Evolutionary conservation across 768 basidiomycete genomes (phyloP), one percentile per base, ranked within the genome.

Genomic region (Serendipita sp.): DNA sequence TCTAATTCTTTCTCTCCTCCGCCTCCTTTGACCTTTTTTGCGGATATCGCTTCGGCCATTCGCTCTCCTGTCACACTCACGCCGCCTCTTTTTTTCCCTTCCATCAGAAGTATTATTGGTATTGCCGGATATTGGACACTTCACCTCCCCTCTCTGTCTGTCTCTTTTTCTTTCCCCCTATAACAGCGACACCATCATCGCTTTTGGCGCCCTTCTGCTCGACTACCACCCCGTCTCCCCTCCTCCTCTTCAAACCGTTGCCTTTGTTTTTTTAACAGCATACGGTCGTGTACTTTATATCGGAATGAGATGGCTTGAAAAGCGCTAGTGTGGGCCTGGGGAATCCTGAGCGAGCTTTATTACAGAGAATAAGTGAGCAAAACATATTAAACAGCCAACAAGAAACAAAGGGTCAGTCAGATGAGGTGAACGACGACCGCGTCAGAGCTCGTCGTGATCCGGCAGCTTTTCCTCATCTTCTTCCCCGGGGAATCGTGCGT

Each of bases 401-500:
- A n/a, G n/a, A 64, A 37, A 63, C 65, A 23, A 63, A 66, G 4
- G 66, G 66, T 11, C 64, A 64, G 65, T 23, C 64, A 5, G 67
- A 66, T 3, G n/a, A n/a, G n/a, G n/a, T n/a, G n/a, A n/a, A n/a
- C n/a, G n/a, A n/a, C n/a, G 18, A 34, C 18, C 3, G 16, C 8
- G 27, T 60, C 34, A 60, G 16, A 60, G 27, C 13, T 65, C 29
- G 23, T 67, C 64, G 13, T 50, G 46, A 11, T 40, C 4, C 3
- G 27, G 46, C 27, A 27, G 31, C 44, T 36, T 31, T 31, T 63
- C 50, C 18, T 43, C 65, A 37, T 50, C 65, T 18, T 48, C 43
- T 44, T 64, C 60, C 13, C 74, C 75, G 62, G 73, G 55, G n/a
- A 36, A 29, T 75, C 52, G 64, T 67, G 81, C 74, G 66, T 84